These are phyloP conservation scores for Lepidopterella palustris DNA, from an alignment of 495 filamentous ascomycete genomes.

Conservation along the genomic window DNA sequence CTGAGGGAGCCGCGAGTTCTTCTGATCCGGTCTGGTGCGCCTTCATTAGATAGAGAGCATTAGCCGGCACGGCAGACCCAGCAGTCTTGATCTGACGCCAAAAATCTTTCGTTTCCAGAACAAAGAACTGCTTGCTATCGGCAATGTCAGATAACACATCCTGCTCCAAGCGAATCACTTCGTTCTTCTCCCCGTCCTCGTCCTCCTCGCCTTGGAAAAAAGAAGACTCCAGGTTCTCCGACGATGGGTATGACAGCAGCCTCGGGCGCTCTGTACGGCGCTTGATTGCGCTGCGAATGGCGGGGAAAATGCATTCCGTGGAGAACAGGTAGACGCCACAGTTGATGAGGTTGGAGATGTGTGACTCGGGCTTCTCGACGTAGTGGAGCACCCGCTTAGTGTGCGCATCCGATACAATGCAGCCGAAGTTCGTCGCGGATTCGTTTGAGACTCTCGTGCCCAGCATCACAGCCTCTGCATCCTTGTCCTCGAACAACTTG, in stretches of 20 bases:
- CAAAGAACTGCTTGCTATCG: constrained; percentile 97
- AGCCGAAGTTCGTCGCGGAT: constrained; percentile 91
- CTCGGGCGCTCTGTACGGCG: constrained; percentile 87
- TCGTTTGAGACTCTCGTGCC: constrained; percentile 91
- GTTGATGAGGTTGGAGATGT: constrained; percentile 99
- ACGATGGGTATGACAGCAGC: constrained; percentile 86
- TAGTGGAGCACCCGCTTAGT: constrained; percentile 97
- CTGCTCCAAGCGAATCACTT: constrained; percentile 92
- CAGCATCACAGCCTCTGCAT: constrained; percentile 95
- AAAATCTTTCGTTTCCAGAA: constrained; percentile 98
- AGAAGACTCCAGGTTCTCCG: constrained; percentile 81
- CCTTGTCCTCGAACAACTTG: constrained; percentile 84
- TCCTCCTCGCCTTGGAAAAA: constrained; percentile 65
- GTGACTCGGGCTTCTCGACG: constrained; percentile 97
- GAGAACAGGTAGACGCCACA: constrained; percentile 98
- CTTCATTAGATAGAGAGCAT: constrained; percentile 95
- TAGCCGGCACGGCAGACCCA: constrained; percentile 93
- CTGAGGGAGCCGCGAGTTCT: constrained; percentile 77
- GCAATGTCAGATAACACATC: constrained; percentile 95
- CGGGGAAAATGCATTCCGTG: constrained; percentile 92
- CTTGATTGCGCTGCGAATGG: constrained; percentile 92
- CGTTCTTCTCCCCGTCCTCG: constrained; percentile 67
- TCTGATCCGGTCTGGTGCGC: constrained; percentile 77
- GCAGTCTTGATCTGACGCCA: constrained; percentile 99
- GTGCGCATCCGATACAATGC: constrained; percentile 92